These are phyloP conservation scores for Daucus carota DNA, from an alignment of 129 eudicot genomes.

Conservation along the genomic window DNA sequence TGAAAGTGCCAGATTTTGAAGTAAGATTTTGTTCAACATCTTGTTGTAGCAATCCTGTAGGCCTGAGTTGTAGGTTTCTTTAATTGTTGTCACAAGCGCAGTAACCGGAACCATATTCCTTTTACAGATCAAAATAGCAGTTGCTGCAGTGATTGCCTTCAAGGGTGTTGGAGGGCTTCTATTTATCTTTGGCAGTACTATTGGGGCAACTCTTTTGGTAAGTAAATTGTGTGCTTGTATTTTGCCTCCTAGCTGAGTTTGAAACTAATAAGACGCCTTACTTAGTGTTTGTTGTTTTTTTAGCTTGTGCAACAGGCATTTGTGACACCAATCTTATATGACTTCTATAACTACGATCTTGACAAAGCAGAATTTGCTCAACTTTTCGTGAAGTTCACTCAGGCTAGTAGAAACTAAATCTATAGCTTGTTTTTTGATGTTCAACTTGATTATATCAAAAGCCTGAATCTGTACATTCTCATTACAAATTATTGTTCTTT, in stretches of 20 bases:
- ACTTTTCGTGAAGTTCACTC: slow-evolving; percentile 47
- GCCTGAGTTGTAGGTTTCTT: neutral
- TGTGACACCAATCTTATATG: slow-evolving; percentile 47
- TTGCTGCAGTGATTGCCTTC: slow-evolving; percentile 24
- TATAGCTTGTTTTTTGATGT: neutral
- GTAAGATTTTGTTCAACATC: slow-evolving; percentile 18
- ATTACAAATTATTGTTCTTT: neutral
- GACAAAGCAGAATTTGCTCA: slow-evolving; percentile 41
- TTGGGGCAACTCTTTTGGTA: slow-evolving; percentile 36
- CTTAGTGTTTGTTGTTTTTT: neutral
- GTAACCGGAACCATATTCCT: neutral
- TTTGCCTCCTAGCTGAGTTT: neutral
- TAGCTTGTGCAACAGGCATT: slow-evolving; percentile 50
- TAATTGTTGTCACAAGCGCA: neutral
- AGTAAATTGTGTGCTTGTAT: neutral
- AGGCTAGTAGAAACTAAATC: slow-evolving; percentile 26
- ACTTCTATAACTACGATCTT: slow-evolving; percentile 58
- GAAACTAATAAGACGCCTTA: neutral
- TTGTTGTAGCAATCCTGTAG: neutral
- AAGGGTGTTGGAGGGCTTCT: slow-evolving; percentile 28
- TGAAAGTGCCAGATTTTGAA: slow-evolving; percentile 39
- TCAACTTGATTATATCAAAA: neutral
- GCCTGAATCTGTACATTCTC: neutral
- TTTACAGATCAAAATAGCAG: slow-evolving; percentile 22
- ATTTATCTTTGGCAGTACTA: slow-evolving; percentile 18